Conservation (phyloP, 805 yeast species). For the Candida namnaoensis region DNA sequence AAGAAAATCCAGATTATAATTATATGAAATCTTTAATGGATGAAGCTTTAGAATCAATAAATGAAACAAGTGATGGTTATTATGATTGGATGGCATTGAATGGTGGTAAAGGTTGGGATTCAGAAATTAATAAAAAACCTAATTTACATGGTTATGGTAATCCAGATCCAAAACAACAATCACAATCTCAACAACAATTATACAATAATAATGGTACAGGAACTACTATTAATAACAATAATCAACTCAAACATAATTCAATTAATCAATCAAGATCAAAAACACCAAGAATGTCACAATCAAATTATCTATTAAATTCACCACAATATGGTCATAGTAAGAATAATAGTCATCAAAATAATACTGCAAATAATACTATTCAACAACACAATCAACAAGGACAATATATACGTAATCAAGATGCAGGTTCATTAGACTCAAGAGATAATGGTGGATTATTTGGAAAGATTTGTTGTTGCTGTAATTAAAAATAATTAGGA, state of each 20-base stretch:
- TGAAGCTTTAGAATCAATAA: slow-evolving; percentile 65
- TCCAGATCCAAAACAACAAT: slow-evolving; percentile 56
- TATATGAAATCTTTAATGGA: slow-evolving; percentile 72
- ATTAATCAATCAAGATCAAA: slow-evolving; percentile 18
- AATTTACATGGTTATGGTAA: slow-evolving; percentile 95
- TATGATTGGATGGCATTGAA: slow-evolving; percentile 98
- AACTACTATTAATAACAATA: slow-evolving; percentile 3
- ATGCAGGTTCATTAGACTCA: too few species aligned
- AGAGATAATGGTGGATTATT: too few species aligned
- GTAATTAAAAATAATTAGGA: too few species aligned
- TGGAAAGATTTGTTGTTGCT: too few species aligned
- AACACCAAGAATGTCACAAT: slow-evolving; percentile 15
- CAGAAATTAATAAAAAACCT: slow-evolving; percentile 81
- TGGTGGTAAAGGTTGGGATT: slow-evolving; percentile 95
- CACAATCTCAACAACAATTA: slow-evolving; percentile 8
- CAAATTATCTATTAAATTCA: slow-evolving; percentile 15
- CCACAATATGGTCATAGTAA: slow-evolving; percentile 11
- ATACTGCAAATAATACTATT: too few species aligned
- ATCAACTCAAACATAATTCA: slow-evolving; percentile 4
- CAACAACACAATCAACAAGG: too few species aligned
- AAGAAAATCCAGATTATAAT: slow-evolving; percentile 91
- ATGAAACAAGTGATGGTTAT: slow-evolving; percentile 73
- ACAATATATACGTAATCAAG: too few species aligned
- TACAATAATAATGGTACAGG: slow-evolving; percentile 1
- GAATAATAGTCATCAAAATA: too few species aligned